These are phyloP conservation scores for Cudoniella acicularis DNA, from an alignment of 495 filamentous ascomycete genomes.

Conservation along the genomic window DNA sequence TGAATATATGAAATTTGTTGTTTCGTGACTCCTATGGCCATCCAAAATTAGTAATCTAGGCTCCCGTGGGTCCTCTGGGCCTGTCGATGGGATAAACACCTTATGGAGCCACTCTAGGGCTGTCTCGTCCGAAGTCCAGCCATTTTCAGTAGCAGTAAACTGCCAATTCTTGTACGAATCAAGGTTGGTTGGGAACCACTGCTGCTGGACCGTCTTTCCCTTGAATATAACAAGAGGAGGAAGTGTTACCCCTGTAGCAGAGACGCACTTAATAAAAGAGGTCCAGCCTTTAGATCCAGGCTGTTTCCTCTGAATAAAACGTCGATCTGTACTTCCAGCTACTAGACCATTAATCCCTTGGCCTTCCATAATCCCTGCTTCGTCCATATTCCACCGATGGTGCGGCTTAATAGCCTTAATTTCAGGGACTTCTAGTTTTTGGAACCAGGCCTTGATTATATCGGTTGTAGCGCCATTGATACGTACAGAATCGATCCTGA, in stretches of 20 bases:
- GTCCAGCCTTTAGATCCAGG: background rate
- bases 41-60: background rate
- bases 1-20: background rate
- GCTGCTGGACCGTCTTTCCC: conserved; percentile 4
- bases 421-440: conserved; percentile 1
- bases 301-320: conserved; percentile 2
- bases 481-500: conserved; percentile 3
- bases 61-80: background rate
- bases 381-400: conserved; percentile 7
- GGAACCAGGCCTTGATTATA: conserved; percentile 3
- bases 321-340: background rate
- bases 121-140: background rate
- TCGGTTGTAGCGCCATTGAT: conserved; percentile 4
- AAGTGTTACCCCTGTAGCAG: background rate
- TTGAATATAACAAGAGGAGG: background rate
- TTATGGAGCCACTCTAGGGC: conserved; percentile 4
- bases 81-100: conserved; percentile 2
- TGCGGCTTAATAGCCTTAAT: conserved; percentile 5
- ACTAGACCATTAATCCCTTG: conserved; percentile 1
- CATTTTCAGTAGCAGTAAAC: conserved; percentile 5
- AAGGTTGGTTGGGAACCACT: background rate
- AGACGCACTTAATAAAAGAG: conserved; percentile 5
- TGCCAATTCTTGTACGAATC: background rate
- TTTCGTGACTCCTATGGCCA: conserved; percentile 6
- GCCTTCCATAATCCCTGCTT: conserved; percentile 13